Percentiles rank a stretch among this genome's conserved stretches.
Conservation (phyloP, 1,139 yeast species). For the Nakaseomyces uthaithaninus region DNA sequence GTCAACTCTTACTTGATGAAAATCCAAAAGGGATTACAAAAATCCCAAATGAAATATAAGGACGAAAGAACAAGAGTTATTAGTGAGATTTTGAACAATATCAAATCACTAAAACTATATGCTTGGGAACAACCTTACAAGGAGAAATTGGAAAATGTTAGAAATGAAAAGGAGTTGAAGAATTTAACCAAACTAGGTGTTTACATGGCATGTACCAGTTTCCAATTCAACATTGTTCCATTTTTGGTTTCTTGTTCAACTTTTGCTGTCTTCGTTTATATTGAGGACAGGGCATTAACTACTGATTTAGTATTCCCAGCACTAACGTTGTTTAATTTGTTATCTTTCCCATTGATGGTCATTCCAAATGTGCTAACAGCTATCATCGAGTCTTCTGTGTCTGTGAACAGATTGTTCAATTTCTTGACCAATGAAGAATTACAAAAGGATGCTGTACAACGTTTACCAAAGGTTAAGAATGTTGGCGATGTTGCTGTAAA, state of each 20-base stretch:
- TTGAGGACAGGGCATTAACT: conserved; percentile 60
- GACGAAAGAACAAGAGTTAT: conserved; percentile 66
- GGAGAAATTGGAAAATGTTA: conserved; percentile 61
- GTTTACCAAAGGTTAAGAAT: conserved; percentile 43
- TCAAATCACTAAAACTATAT: conserved; percentile 83
- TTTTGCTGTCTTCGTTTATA: conserved; percentile 69
- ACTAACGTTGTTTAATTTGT: conserved; percentile 71
- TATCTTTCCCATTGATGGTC: conserved; percentile 88
- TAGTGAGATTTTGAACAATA: conserved; percentile 82
- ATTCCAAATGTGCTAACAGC: conserved; percentile 86
- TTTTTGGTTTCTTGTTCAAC: conserved; percentile 87
- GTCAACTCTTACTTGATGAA: conserved; percentile 68
- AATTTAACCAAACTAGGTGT: conserved; percentile 73
- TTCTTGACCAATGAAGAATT: conserved; percentile 74
- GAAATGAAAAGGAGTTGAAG: conserved; percentile 80
- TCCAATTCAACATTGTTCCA: conserved; percentile 84
- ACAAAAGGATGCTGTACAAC: conserved; percentile 68
- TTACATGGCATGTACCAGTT: conserved; percentile 62
- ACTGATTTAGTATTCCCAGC: conserved; percentile 97
- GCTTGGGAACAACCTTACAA: conserved; percentile 93
- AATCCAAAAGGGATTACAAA: conserved; percentile 68
- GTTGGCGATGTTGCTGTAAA: conserved; percentile 64
- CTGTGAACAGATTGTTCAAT: conserved; percentile 63
- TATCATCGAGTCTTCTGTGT: conserved; percentile 84
- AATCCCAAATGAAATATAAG: conserved; percentile 59